Conservation (phyloP, 106 monocot genomes). For the Triglochin maritima region DNA sequence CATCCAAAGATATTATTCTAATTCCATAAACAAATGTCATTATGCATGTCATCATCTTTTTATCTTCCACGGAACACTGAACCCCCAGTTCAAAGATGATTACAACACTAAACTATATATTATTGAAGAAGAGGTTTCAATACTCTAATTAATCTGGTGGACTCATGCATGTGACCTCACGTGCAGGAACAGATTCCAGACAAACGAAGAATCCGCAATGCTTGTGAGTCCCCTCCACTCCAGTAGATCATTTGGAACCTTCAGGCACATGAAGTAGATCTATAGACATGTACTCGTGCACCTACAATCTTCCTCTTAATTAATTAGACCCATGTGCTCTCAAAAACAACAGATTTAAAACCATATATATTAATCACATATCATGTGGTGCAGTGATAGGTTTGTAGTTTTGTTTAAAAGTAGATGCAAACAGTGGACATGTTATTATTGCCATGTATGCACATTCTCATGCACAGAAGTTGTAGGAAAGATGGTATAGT, state of each 20-base stretch:
- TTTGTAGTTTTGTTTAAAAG: neutral
- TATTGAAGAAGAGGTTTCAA: constrained; percentile 6
- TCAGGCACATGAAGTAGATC: constrained; percentile 11
- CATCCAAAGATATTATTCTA: neutral
- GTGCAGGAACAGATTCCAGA: constrained; percentile 1
- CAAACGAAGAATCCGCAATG: constrained; percentile 1
- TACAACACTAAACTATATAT: neutral
- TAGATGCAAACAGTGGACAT: neutral
- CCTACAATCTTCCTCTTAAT: neutral
- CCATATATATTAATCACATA: neutral
- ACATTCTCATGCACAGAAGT: neutral
- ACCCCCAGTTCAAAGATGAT: neutral
- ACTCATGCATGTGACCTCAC: constrained; percentile 4
- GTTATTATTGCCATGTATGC: neutral
- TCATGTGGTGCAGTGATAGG: neutral
- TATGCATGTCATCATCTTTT: neutral
- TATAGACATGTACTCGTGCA: neutral
- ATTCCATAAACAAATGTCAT: too few species aligned
- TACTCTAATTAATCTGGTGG: constrained; percentile 1
- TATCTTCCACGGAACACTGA: neutral
- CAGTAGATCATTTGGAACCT: constrained; percentile 16
- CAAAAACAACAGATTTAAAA: neutral
- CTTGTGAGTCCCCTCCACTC: constrained; percentile 8
- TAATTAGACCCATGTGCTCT: neutral
- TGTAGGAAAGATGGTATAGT: neutral